phyloP scores from a whole-genome alignment of 1,284 basidiomycete species.

The Trichosporon sp. region DNA sequence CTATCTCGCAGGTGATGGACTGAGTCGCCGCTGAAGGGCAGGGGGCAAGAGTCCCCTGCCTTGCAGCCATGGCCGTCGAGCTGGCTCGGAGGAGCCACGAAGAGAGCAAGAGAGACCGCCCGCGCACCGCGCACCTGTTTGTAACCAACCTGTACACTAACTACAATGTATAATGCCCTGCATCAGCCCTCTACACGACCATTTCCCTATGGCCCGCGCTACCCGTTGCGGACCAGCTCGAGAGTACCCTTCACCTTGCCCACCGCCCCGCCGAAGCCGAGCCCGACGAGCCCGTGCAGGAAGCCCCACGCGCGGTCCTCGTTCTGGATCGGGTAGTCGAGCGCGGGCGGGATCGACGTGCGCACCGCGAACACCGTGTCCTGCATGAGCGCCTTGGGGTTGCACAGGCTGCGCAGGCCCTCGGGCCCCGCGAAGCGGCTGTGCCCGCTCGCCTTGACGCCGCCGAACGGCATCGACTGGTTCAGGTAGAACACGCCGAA shows the following conservation, averaged over 20 bases:
- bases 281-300: slow-evolving; percentile 64
- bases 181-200: neutral
- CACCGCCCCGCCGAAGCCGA: slow-evolving; percentile 64
- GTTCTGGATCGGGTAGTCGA: slow-evolving; percentile 23
- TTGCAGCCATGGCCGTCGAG: no score
- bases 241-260: slow-evolving; percentile 32
- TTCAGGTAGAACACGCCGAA: slow-evolving; percentile 86
- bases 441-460: slow-evolving; percentile 81
- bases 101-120: neutral
- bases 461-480: slow-evolving; percentile 92
- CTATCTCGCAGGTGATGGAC: neutral
- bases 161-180: neutral
- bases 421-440: slow-evolving; percentile 90
- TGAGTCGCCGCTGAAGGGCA: no score
- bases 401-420: slow-evolving; percentile 79
- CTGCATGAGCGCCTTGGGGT: slow-evolving; percentile 76
- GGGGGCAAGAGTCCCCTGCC: no score
- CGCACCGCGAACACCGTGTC: slow-evolving; percentile 80
- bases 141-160: neutral
- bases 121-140: neutral
- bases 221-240: slow-evolving; percentile 25
- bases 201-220: no score
- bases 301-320: slow-evolving; percentile 61
- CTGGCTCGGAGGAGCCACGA: no score
- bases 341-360: slow-evolving; percentile 67